Conservation (phyloP, 805 yeast genomes). For the Kurtzmaniella cleridarum region DNA sequence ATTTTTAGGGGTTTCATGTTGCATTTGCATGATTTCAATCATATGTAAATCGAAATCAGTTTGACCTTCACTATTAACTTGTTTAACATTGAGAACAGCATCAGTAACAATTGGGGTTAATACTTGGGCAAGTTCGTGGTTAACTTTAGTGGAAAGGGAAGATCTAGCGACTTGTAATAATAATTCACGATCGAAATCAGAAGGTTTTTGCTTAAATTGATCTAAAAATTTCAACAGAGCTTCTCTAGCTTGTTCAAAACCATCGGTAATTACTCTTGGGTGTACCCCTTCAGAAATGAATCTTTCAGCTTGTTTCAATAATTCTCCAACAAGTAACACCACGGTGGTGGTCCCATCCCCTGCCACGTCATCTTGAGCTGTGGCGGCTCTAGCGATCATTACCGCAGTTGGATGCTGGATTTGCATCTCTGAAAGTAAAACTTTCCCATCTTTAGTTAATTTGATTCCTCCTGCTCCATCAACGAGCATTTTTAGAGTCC, state of each 20-base stretch:
- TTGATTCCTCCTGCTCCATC: conserved; percentile 96
- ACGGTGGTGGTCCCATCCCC: conserved; percentile 99
- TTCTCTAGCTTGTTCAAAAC: conserved; percentile 85
- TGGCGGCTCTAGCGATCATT: conserved; percentile 84
- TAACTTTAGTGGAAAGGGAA: conserved; percentile 82
- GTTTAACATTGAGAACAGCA: conserved; percentile 78
- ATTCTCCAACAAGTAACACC: conserved; percentile 87
- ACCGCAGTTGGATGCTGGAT: conserved; percentile 55
- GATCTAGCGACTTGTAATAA: conserved; percentile 88
- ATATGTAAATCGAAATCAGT: conserved; percentile 78
- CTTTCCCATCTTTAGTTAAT: conserved; percentile 96
- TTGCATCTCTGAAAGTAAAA: conserved; percentile 91
- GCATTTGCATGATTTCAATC: conserved; percentile 99
- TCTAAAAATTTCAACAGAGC: conserved; percentile 68
- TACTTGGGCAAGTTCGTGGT: conserved; percentile 67
- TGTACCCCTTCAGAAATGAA: conserved; percentile 91
- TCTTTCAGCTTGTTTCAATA: conserved; percentile 90
- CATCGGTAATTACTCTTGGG: conserved; percentile 91
- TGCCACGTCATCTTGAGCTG: conserved; percentile 98
- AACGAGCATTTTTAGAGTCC: conserved; percentile 92
- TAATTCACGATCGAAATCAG: conserved; percentile 74
- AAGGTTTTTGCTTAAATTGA: conserved; percentile 49
- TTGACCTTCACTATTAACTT: conserved; percentile 32
- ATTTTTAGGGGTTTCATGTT: conserved; percentile 79
- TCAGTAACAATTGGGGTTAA: conserved; percentile 94